Percentiles rank a stretch among this genome's conserved stretches.
phyloP scores from a whole-genome alignment of 2,329 filamentous ascomycete species.

The Botrytis fabae region DNA sequence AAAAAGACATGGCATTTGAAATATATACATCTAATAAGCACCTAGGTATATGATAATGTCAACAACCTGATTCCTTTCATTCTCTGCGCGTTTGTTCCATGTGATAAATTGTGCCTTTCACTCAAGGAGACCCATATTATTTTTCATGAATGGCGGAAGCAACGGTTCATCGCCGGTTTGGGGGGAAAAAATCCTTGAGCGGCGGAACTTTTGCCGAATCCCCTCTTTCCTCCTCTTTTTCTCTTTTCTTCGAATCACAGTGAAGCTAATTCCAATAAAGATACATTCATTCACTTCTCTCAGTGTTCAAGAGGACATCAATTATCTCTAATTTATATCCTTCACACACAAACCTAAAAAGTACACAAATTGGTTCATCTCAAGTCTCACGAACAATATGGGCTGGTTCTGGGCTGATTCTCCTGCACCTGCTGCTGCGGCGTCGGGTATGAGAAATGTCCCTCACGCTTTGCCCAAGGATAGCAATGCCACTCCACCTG shows the following conservation, averaged over 20 bases:
- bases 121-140: background rate
- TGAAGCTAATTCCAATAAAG: conserved; percentile 17
- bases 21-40: background rate
- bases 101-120: background rate
- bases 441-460: conserved; percentile 31
- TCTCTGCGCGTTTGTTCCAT: conserved; percentile 4
- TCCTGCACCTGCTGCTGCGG: conserved; percentile 27
- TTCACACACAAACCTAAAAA: background rate
- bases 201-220: conserved; percentile 1
- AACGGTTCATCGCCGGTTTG: background rate
- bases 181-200: conserved; percentile 8
- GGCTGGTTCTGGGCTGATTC: conserved; percentile 41
- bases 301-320: background rate
- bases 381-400: conserved; percentile 28
- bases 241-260: conserved; percentile 6
- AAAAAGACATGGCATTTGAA: background rate
- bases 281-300: background rate
- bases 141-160: conserved; percentile 5
- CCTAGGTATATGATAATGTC: background rate
- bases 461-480: conserved; percentile 33
- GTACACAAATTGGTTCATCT: background rate
- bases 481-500: conserved; percentile 34
- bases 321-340: background rate
- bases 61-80: background rate
- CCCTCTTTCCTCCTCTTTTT: conserved; percentile 8